phyloP scores from a whole-genome alignment of 768 basidiomycete species.

The Rhodosporidiobolus odoratus region DNA sequence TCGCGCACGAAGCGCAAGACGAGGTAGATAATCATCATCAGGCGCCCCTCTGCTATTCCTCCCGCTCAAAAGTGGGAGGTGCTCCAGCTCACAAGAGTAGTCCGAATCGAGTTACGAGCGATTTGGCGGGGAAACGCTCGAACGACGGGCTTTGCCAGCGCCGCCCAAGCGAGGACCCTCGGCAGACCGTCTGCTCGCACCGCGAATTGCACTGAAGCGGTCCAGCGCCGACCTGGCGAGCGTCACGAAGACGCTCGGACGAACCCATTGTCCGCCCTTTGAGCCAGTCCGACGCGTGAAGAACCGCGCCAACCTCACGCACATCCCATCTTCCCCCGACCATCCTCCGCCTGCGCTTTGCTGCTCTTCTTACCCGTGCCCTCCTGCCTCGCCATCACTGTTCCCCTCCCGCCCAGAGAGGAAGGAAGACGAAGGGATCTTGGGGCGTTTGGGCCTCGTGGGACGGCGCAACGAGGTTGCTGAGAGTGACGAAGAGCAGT shows the following conservation, averaged over 20 bases:
- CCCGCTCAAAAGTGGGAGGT: not conserved
- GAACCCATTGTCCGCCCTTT: too few relatives aligned
- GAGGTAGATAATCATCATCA: not conserved
- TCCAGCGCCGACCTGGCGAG: not conserved
- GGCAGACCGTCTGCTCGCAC: not conserved
- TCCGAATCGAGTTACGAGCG: conserved; percentile 21
- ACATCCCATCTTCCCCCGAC: conserved; percentile 6
- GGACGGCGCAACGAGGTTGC: not conserved
- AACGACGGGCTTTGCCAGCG: not conserved
- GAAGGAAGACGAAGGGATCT: not conserved
- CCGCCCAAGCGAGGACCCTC: not conserved
- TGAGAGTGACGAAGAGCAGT: not conserved
- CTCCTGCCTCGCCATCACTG: not conserved
- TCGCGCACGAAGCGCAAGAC: not conserved
- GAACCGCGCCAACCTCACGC: conserved; percentile 20
- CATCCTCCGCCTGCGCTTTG: not conserved
- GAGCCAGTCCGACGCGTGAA: not conserved
- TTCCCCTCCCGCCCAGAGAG: not conserved
- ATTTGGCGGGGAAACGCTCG: not conserved
- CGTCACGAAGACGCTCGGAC: not conserved
- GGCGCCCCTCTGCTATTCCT: not conserved
- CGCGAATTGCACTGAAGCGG: conserved; percentile 24
- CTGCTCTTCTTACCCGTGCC: not conserved
- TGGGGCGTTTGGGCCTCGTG: not conserved
- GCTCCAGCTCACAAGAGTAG: conserved; percentile 21